Base-by-base conservation (phyloP, 257 asterid species). In the Mentha longifolia region DNA sequence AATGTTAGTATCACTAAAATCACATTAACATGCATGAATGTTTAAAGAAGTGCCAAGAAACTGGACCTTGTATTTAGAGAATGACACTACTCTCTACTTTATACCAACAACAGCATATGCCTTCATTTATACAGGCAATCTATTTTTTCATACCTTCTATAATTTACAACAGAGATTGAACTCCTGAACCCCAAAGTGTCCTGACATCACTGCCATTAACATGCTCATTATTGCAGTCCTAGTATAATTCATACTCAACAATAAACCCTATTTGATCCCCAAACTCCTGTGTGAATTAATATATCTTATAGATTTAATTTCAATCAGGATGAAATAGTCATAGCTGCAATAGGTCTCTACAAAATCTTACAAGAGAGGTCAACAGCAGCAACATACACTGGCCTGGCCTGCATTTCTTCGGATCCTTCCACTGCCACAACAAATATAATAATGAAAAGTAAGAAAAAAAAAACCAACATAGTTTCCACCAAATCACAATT, bases 311-410 rank as follows among this genome's bases (percentile, higher is more conserved):
- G 74, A 61, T 51, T 57, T 42, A n/a, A 67, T 52, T 16, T 13
- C 5, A 72, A 31, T 66, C 45, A 42, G 45, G 45, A 77, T 11
- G 55, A 39, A 68, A 63, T n/a, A 33, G 16, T 61, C 35, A 60
- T 66, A 17, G 31, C 59, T 31, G 42, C 68, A 39, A 61, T 57
- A 73, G 30, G 64, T 79, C 47, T 68, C 61, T 15, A 49, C 59
- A 70, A 56, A 79, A 49, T 58, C 96, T 89, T 91, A 94, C 98
- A 88, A 25, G 98, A 82, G 73, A 94, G 95, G 81, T 94, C 98
- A 75, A 92, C 90, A 5, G 92, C 96, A 5, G 98, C 99, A 73
- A 95, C 96, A 82, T 95, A 95, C 72, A 95, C 98, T 8, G 97
- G 99, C 58, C 79, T 81, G 4, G 98, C 92, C 86, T 89, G 90